Base-by-base conservation (phyloP, 2,329 filamentous ascomycete species). In the Harringtonia lauricola region DNA sequence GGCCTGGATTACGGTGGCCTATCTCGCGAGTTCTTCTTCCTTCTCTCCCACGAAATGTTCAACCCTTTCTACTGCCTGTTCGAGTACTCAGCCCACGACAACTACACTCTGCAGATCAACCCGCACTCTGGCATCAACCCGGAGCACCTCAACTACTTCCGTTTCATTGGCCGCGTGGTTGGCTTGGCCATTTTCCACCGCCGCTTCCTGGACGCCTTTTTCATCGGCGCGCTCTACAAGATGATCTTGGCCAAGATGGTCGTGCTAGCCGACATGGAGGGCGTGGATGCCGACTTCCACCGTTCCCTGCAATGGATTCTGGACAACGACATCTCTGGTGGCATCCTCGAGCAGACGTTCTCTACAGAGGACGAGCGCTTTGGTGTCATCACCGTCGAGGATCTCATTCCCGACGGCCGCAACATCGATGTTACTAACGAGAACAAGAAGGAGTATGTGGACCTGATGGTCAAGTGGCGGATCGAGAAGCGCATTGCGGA, bases 31-130 rank as follows among this genome's bases (percentile, higher is more conserved):
- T 98, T 98, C 72, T 98, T 98, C 74, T 98, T 98, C 79, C 72
- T 98, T 34, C 78, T 98, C 44, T 96, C 90, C 15, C 92, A 98
- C 67, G 92, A 98, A 70, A 98, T 98, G 92, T 98, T 98, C 71
- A 98, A 98, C 64, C 92, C 92, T 28, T 98, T 98, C 68, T 98
- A 98, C 70, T 98, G 92, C 63, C 74, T 98, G 43, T 98, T 98
- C 71, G 92, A 98, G 67, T 98, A 98, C 65, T 96, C 92, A 22
- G 92, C 92, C 33, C 92, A 98, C 71, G 92, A 98, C 78, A 98
- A 98, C 69, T 98, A 98, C 68, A 98, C 92, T 26, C 83, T 98
- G 44, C 92, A 98, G 67, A 98, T 98, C 71, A 98, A 98, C 68
- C 92, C 92, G 37, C 92, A 98, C 64, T 98, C 92, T 18, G 92